Evolutionary conservation across 768 basidiomycete species (phyloP), one percentile per base, ranked within the genome.

Genomic region (Dioszegia hungarica): DNA sequence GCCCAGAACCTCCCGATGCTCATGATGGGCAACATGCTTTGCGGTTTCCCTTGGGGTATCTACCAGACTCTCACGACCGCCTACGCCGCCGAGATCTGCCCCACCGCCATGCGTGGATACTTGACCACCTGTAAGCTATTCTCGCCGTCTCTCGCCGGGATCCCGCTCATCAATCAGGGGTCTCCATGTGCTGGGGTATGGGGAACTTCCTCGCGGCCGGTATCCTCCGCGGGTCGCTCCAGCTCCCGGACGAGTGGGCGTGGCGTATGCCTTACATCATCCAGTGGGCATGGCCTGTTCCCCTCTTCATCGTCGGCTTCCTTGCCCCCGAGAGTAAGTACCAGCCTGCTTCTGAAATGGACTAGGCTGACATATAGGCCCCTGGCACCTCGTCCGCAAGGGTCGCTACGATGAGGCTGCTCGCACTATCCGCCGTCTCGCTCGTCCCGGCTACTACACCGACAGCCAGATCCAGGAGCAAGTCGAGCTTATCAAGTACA

Each of bases 61-160:
- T 62, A 58, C 36, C 61, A 66, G 45, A 67, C 66, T n/a, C 47
- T 67, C 15, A 64, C 62, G 5, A 64, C 66, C n/a, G 56, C 59
- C 17, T 67, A 67, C 36, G 66, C 66, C n/a, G 48, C 65, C 14
- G 66, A 68, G 37, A 66, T 68, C 34, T 72, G 70, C 45, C 74
- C 74, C n/a, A 72, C 68, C 41, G 62, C 67, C 31, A 58, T 75
- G 15, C 60, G 72, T 31, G 67, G 53, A 10, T 62, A 64, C 57
- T 58, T 76, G 25, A 66, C 74, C 15, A 59, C 62, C 17, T 20
- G 33, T 46, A 15, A 28, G 45, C 24, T 31, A 14, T 15, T 8
- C 28, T 46, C 11, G n/a, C 24, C 15, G 19, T 28, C 12, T 8
- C 5, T 8, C 25, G 3, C 27, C 8, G 12, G 28, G 45, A n/a